Base-by-base conservation (phyloP, 2,329 filamentous ascomycete genomes). In the Penicillium thymicola region DNA sequence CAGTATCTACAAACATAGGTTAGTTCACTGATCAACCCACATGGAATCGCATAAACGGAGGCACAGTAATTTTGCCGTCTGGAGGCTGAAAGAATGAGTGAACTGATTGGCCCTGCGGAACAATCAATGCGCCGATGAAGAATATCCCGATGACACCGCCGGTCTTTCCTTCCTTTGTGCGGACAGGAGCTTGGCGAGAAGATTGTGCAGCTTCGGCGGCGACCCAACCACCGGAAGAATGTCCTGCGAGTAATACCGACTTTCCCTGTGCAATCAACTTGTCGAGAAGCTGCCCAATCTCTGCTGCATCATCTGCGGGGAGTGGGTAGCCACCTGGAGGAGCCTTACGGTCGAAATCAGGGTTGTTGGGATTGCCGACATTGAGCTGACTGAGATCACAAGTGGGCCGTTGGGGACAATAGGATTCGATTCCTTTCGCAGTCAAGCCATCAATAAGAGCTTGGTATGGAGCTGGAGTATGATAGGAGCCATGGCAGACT, bases 381-480 rank as follows among this genome's bases (percentile, higher is more conserved):
- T 81, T 81, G 14, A 89, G 79, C 9, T 72, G 74, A 18, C 85
- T 84, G 13, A 94, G 63, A 50, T 75, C 71, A 10, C 68, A 60
- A 3, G 69, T 72, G 2, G 71, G 67, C 7, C 71, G 63, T 36
- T 74, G 71, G 16, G 72, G 71, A 21, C 70, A 75, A 58, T 70
- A 66, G 2, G 69, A 55, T 28, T 72, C 68, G 13, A 73, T 69
- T 0, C 67, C 65, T 2, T 55, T 58, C 2, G 57, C 47, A 42
- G 55, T 63, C 8, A 72, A 48, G 5, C 59, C 60, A 4, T 65
- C 52, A 3, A 70, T 18, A 13, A 74, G 57, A 18, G 65, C 63
- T 40, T 53, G 53, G 32, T 72, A 75, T 7, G 66, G 70, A 13
- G 57, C 65, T 2, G 71, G 66, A 2, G 59, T 72, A 56, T 70